Evolutionary conservation across 2,329 filamentous ascomycete species (phyloP).

Genomic region (Penicillium brasilianum): DNA sequence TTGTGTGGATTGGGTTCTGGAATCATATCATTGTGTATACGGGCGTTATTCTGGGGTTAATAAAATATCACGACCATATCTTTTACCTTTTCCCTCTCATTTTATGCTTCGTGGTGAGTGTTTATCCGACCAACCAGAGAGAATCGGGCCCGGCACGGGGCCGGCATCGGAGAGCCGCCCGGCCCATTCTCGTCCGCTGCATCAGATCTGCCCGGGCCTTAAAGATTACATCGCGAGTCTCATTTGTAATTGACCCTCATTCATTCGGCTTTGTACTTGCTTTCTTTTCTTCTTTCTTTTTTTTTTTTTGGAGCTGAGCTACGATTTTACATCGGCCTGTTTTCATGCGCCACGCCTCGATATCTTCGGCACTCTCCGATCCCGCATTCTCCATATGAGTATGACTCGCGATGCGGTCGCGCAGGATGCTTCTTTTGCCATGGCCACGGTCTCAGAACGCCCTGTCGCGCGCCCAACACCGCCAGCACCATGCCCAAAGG

Average conservation of each 20-base stretch:
- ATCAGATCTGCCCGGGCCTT: slow-evolving; percentile 11
- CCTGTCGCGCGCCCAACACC: slow-evolving; percentile 10
- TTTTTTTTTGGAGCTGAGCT: neutral
- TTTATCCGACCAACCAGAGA: slow-evolving; percentile 19
- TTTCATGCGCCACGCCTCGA: slow-evolving; percentile 8
- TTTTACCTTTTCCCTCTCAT: neutral
- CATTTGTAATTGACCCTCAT: slow-evolving; percentile 25
- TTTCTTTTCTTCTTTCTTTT: neutral
- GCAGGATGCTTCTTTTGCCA: slow-evolving; percentile 31
- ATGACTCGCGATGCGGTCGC: slow-evolving; percentile 40
- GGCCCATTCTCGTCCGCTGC: slow-evolving; percentile 35
- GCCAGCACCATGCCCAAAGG: neutral
- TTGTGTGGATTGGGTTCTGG: slow-evolving; percentile 1
- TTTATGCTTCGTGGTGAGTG: neutral
- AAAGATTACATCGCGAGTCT: neutral
- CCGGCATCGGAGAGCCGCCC: slow-evolving; percentile 40
- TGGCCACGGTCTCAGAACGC: slow-evolving; percentile 32
- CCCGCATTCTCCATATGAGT: slow-evolving; percentile 19
- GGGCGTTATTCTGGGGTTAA: slow-evolving; percentile 26
- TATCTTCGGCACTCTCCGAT: slow-evolving; percentile 2
- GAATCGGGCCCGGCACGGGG: slow-evolving; percentile 15
- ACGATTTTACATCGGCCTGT: neutral
- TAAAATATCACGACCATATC: slow-evolving; percentile 14
- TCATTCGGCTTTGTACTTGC: slow-evolving; percentile 18
- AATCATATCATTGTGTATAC: slow-evolving; percentile 12